Base-by-base conservation (phyloP, 2,329 filamentous ascomycete species). In the Colletotrichum lentis region DNA sequence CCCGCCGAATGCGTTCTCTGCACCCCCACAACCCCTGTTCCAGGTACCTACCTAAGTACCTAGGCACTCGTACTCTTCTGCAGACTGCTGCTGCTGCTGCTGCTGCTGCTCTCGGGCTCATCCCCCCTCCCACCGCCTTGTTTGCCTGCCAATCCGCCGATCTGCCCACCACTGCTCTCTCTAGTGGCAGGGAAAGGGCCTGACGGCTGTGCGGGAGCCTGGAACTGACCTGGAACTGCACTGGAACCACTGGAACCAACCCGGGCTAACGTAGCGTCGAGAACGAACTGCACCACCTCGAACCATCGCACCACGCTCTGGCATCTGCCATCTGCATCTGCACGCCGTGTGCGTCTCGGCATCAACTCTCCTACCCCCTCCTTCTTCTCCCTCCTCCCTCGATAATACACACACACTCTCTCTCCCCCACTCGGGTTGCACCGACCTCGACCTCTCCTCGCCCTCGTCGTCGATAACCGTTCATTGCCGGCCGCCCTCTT, bases 391-490 rank as follows among this genome's bases (percentile, higher is more conserved):
- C 11, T 35, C 12, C 35, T 24, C 31, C 5, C n/a, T 22, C 43
- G 14, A 59, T 20, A 37, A 22, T 20, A 18, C 44, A 16, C 39
- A 14, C 27, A 24, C 24, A 24, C 24, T 24, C 24, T 24, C 24
- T n/a, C 8, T 20, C 2, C 41, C 22, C 35, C 22, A 44, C 22
- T 37, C 43, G 14, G 18, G 37, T 10, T 60, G 62, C 50, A 67
- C 73, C 74, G 74, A 71, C 78, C 78, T 78, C 77, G 73, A 73
- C 72, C 73, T 72, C 73, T 80, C 43, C 39, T 57, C 18, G 50
- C 50, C 24, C 20, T 50, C 39, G 24, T 43, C 44, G 20, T 65
- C 65, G 50, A 46, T 53, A 39, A 18, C 12, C 59, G 44, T 41
- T 62, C 35, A 50, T 62, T 27, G 24, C 56, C 18, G 53, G 37